Evolutionary conservation across 495 filamentous ascomycete species (phyloP), one percentile per base, ranked within the genome.

Genomic region (Beverwykella pulmonaria): DNA sequence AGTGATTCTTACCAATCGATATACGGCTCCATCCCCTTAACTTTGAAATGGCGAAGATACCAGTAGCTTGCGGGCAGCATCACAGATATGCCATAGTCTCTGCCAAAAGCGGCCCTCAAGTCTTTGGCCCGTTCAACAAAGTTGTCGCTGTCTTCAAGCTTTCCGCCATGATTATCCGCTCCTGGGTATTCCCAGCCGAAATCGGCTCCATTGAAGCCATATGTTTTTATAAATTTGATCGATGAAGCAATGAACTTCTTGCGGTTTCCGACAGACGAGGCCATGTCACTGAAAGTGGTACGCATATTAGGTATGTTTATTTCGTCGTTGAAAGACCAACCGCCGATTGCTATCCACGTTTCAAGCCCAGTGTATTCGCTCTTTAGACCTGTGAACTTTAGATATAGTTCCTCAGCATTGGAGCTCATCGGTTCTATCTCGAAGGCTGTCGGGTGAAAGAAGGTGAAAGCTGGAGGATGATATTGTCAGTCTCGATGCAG

Each of bases 191-290:
- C 19, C 14, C 14, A 29, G 55, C 79, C 76, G 19, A 86, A 60
- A 62, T 87, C 84, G 1, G 84, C 77, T 1, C 85, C 85, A 57
- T 87, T 80, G 59, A 86, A 83, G 15, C 70, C 78, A 49, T 82
- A 79, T 7, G 56, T 63, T 0, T 30, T 0, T 74, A 86, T 76
- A 58, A 86, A 86, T 0, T 17, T 32, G 2, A 80, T 39, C 1
- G 86, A 54, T 2, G 75, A 76, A 0, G 52, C 44, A 30, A 82
- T 74, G 63, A 87, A 87, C 1, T 23, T 63, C 3, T 63, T 22
- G 12, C 79, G 79, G 15, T 75, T 76, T 0, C 20, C 49, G 0
- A 53, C 8, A 0, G 73, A 73, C 12, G 48, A 59, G 1, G 63
- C 73, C 47, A 82, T 70, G 22, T 78, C 56, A 46, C 70, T 63